phyloP scores from a whole-genome alignment of 208 protist species.

The Trypanosoma mega region DNA sequence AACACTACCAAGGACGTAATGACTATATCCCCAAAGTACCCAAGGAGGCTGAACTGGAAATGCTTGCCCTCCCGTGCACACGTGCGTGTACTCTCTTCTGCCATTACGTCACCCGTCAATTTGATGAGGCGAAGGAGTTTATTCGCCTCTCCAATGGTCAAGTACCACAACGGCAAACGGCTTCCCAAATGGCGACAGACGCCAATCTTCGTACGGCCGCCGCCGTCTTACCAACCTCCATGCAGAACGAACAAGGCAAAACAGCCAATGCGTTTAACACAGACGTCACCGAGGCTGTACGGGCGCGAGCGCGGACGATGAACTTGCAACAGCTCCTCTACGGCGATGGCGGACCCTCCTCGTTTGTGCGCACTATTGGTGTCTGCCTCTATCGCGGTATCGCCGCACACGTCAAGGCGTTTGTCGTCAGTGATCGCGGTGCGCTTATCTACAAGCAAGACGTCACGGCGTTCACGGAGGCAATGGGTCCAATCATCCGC shows the following conservation, averaged over 20 bases:
- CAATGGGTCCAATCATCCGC: slow-evolving; percentile 66
- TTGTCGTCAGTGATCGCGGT: slow-evolving; percentile 66
- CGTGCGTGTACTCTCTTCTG: slow-evolving; percentile 87
- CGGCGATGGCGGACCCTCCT: slow-evolving; percentile 77
- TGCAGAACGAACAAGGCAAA: background rate
- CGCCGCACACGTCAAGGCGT: slow-evolving; percentile 65
- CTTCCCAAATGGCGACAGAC: background rate
- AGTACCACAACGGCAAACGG: slow-evolving; percentile 15
- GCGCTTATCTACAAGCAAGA: slow-evolving; percentile 89
- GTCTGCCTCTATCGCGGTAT: slow-evolving; percentile 87
- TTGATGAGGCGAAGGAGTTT: slow-evolving; percentile 80
- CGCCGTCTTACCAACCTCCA: background rate
- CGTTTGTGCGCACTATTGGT: slow-evolving; percentile 81
- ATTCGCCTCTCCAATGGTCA: slow-evolving; percentile 78
- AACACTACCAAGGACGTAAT: slow-evolving; percentile 69
- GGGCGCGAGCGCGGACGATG: slow-evolving; percentile 72
- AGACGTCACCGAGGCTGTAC: slow-evolving; percentile 35
- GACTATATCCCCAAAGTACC: slow-evolving; percentile 70
- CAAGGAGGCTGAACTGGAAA: slow-evolving; percentile 39
- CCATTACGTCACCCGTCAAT: slow-evolving; percentile 82
- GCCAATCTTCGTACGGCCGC: background rate
- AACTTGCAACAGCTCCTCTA: slow-evolving; percentile 82
- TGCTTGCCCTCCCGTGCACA: slow-evolving; percentile 77
- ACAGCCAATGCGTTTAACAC: background rate
- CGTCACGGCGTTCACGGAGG: slow-evolving; percentile 85